Percentiles rank a stretch among this genome's conserved stretches.
Conservation (phyloP, 495 filamentous ascomycete genomes). For the Tuber borchii region DNA sequence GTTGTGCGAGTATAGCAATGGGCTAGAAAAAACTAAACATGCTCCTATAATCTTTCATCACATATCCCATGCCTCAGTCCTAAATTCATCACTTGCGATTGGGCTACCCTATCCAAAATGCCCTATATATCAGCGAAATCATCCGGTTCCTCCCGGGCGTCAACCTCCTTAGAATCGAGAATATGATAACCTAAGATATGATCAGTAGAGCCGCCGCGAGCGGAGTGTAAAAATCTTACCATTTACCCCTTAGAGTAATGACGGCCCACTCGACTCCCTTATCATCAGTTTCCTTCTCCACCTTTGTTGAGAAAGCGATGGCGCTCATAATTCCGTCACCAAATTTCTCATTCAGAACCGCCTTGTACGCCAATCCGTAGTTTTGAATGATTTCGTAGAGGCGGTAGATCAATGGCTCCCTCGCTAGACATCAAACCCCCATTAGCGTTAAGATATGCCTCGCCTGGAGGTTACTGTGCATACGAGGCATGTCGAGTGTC, state of each 20-base stretch:
- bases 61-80: background rate
- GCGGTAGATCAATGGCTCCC: slow-evolving; percentile 87
- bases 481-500: slow-evolving; percentile 79
- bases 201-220: slow-evolving; percentile 6
- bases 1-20: background rate
- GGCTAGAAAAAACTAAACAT: background rate
- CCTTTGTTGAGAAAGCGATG: slow-evolving; percentile 84
- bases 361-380: slow-evolving; percentile 96
- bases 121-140: background rate
- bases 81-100: background rate
- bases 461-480: background rate
- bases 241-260: slow-evolving; percentile 90
- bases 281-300: slow-evolving; percentile 90
- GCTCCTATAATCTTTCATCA: background rate
- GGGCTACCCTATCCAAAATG: background rate
- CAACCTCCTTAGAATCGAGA: slow-evolving; percentile 28
- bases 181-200: slow-evolving; percentile 27
- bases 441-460: background rate
- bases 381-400: slow-evolving; percentile 97
- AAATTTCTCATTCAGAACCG: slow-evolving; percentile 96
- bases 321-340: slow-evolving; percentile 99
- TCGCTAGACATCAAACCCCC: slow-evolving; percentile 44
- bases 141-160: background rate
- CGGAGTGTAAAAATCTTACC: slow-evolving; percentile 52
- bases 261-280: slow-evolving; percentile 77